Conservation (phyloP, 495 filamentous ascomycete species). For the Penicillium arizonense region DNA sequence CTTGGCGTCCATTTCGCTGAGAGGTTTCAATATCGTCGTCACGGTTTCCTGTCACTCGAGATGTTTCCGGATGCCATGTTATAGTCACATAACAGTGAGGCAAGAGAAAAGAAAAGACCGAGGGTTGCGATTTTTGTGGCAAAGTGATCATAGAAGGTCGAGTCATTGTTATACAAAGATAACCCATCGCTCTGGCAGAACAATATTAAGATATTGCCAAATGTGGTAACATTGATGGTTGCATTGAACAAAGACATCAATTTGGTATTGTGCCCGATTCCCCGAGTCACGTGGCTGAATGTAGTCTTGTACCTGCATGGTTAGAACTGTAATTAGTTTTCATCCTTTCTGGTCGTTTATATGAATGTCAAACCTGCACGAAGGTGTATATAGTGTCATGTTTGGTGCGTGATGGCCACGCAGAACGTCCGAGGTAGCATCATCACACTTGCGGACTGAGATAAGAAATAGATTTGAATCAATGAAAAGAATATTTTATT, state of each 20-base stretch:
- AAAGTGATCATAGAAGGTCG: not conserved
- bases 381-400: not conserved
- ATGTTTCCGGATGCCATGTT: not conserved
- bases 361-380: not conserved
- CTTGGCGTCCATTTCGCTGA: not conserved
- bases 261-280: conserved; percentile 20
- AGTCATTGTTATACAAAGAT: no score
- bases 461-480: not conserved
- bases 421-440: not conserved
- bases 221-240: conserved; percentile 27
- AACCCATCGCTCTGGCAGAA: not conserved
- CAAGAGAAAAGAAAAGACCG: not conserved
- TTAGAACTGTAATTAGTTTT: no score
- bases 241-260: conserved; percentile 14
- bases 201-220: conserved; percentile 12
- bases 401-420: not conserved
- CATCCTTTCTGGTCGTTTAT: no score
- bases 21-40: not conserved
- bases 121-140: not conserved
- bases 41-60: not conserved
- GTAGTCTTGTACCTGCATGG: no score
- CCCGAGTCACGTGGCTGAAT: conserved; percentile 3
- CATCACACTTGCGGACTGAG: not conserved
- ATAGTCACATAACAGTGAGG: not conserved
- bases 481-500: conserved; percentile 14